Conservation (phyloP, 495 filamentous ascomycete species). For the Penicillium goetzii region DNA sequence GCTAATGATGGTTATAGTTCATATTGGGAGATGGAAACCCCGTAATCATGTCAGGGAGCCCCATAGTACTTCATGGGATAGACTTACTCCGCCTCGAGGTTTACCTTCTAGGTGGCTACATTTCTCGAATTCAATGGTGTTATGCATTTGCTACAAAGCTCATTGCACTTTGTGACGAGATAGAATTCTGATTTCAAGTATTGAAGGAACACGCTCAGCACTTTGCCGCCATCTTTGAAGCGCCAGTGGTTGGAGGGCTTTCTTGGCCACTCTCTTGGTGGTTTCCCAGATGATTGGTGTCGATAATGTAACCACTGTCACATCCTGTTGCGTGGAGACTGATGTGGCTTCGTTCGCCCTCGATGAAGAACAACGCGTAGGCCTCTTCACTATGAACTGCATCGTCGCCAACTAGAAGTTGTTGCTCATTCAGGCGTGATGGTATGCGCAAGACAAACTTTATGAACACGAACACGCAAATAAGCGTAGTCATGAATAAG, state of each 20-base stretch:
- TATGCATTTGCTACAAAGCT: not conserved
- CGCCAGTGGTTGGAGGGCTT: not conserved
- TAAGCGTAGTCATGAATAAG: conserved; percentile 56
- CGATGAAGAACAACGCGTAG: conserved; percentile 11
- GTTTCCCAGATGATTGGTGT: not conserved
- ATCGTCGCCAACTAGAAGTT: conserved; percentile 4
- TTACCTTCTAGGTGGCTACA: too few relatives aligned
- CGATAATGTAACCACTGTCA: conserved; percentile 1
- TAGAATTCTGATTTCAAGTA: conserved; percentile 14
- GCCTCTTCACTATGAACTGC: conserved; percentile 11
- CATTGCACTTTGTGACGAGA: not conserved
- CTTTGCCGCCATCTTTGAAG: not conserved
- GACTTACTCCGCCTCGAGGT: too few relatives aligned
- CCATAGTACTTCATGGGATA: too few relatives aligned
- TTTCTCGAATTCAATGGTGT: too few relatives aligned
- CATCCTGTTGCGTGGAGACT: conserved; percentile 2
- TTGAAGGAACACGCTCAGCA: not conserved
- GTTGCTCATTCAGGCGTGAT: conserved; percentile 4
- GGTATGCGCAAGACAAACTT: conserved; percentile 56
- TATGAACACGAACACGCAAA: conserved; percentile 58
- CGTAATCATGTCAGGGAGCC: too few relatives aligned
- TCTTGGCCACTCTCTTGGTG: not conserved
- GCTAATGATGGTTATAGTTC: not conserved
- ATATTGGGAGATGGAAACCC: not conserved
- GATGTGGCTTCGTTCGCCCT: conserved; percentile 10